Base-by-base conservation (phyloP, 345 rosid genomes). In the Boechera retrofracta region DNA sequence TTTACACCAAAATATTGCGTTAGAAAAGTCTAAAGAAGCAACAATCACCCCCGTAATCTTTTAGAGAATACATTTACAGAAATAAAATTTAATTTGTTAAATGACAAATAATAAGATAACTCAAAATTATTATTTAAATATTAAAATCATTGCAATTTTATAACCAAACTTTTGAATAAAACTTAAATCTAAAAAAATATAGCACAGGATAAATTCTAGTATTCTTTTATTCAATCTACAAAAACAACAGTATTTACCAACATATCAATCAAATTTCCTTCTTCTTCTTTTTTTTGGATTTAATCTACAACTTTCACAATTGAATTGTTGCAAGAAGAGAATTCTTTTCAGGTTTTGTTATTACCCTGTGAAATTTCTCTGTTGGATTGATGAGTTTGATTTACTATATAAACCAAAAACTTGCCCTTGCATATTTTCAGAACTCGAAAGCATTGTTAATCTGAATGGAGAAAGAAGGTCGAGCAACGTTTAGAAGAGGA, bases 381-480 rank as follows among this genome's bases (percentile, higher is more conserved):
- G 18, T 45, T 33, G 41, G 67, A 31, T 39, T 57, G 26, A 70
- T 67, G 74, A 39, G 59, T 48, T 24, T 51, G 48, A 8, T 67
- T 39, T 54, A 64, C 76, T 77, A 64, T 77, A 63, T 77, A 77
- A 63, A 5, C 21, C 36, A 63, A 63, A 62, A 12, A 24, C 67
- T 62, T 41, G 11, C 67, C 51, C 35, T 61, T 63, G 7, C 7
- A 26, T 63, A 63, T 63, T n/a, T 65, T 90, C 83, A 94, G 82
- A 92, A 92, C 83, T 94, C 97, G 26, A 90, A 80, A 24, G 91
- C 87, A 36, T 90, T 90, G 79, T 92, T 94, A 71, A 92, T 82
- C 83, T 88, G 98, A 61, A 94, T 78, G 13, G 97, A 87, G 78
- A 85, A 86, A 52, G 97, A 88, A 41, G 98, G 90, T 33, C 83